Conservation (phyloP, 495 filamentous ascomycete genomes). For the Neurospora sp. region DNA sequence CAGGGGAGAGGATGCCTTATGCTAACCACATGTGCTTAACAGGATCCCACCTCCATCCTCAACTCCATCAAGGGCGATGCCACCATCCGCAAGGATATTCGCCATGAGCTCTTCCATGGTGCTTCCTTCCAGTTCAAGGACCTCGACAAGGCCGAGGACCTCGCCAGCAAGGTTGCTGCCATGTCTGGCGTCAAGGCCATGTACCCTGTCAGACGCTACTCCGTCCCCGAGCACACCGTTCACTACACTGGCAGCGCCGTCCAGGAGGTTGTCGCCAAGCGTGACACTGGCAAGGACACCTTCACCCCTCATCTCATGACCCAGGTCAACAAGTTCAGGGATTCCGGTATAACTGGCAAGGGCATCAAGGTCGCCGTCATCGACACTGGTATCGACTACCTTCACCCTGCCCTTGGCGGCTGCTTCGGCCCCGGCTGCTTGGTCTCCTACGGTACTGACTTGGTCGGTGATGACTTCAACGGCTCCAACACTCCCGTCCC, state of each 20-base stretch:
- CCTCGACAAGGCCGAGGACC: constrained; percentile 28
- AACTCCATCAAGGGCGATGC: constrained; percentile 28
- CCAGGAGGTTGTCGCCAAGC: constrained; percentile 19
- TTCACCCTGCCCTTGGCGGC: constrained; percentile 48
- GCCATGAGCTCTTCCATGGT: constrained; percentile 39
- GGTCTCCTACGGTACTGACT: constrained; percentile 43
- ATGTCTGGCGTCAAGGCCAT: constrained; percentile 35
- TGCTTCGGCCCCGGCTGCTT: constrained; percentile 45
- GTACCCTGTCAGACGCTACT: constrained; percentile 34
- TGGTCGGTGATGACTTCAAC: constrained; percentile 42
- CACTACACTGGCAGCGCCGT: constrained; percentile 30
- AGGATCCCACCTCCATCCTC: constrained; percentile 33
- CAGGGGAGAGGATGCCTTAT: constrained; percentile 3
- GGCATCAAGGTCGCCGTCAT: constrained; percentile 40
- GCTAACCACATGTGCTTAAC: background rate
- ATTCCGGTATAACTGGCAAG: constrained; percentile 32
- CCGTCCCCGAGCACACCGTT: constrained; percentile 33
- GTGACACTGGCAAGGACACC: constrained; percentile 24
- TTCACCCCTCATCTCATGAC: constrained; percentile 39
- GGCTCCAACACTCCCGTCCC: constrained; percentile 33
- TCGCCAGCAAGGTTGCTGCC: constrained; percentile 27
- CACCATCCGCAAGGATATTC: constrained; percentile 31
- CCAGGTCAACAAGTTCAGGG: constrained; percentile 38
- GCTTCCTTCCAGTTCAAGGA: constrained; percentile 39
- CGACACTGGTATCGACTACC: constrained; percentile 46